These are phyloP conservation scores for Phytophthora hibernalis DNA, from an alignment of 352 stramenopile genomes.

Conservation along the genomic window DNA sequence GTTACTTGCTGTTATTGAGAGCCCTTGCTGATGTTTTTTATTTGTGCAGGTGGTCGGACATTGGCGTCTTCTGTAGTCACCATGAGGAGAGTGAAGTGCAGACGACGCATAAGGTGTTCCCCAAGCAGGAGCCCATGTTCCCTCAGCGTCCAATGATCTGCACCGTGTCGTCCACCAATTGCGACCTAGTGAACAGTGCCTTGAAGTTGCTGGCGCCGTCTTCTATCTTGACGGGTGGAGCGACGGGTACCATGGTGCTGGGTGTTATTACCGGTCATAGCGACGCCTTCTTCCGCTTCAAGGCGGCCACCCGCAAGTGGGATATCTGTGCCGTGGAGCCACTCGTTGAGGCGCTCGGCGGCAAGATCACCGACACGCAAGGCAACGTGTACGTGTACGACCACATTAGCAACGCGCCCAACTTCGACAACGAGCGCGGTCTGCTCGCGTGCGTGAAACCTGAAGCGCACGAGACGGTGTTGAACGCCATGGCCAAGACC, in stretches of 20 bases:
- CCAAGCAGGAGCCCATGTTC: slow-evolving; percentile 33
- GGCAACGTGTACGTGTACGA: slow-evolving; percentile 73
- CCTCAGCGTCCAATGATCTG: slow-evolving; percentile 51
- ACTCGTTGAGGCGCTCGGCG: slow-evolving; percentile 63
- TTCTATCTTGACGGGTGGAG: slow-evolving; percentile 55
- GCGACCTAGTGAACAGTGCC: slow-evolving; percentile 54
- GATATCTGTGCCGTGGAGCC: slow-evolving; percentile 82
- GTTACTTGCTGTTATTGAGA: too few species aligned
- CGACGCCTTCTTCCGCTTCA: slow-evolving; percentile 78
- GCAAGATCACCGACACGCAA: slow-evolving; percentile 61
- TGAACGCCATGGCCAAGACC: slow-evolving; percentile 57
- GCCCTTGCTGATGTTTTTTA: slow-evolving; percentile 3
- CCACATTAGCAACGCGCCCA: slow-evolving; percentile 46
- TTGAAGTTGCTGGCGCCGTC: slow-evolving; percentile 45
- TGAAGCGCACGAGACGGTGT: slow-evolving; percentile 41
- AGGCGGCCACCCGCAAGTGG: slow-evolving; percentile 76
- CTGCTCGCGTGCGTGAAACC: slow-evolving; percentile 59
- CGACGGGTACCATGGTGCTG: slow-evolving; percentile 79
- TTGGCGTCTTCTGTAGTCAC: slow-evolving; percentile 60
- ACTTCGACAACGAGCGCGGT: slow-evolving; percentile 72
- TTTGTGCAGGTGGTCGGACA: slow-evolving; percentile 49
- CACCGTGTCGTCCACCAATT: slow-evolving; percentile 68
- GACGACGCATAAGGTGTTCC: slow-evolving; percentile 38
- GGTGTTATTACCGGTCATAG: slow-evolving; percentile 64
- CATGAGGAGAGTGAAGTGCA: slow-evolving; percentile 35